Base-by-base conservation (phyloP, 306 rosid genomes). In the Dalbergia cultrata region DNA sequence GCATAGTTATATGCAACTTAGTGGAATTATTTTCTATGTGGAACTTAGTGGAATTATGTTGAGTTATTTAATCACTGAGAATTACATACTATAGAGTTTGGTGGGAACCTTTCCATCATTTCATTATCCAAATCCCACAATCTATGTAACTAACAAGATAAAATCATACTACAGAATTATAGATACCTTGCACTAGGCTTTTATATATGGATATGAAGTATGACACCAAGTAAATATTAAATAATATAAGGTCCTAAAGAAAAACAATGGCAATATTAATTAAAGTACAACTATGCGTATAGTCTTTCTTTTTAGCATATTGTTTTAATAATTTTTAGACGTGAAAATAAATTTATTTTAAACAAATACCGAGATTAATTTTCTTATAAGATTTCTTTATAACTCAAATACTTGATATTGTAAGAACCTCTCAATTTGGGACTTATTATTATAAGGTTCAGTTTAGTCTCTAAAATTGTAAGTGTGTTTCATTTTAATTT, bases 101-200 rank as follows among this genome's bases (percentile, higher is more conserved):
- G 70, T 80, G 66, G 52, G 52, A 45, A 60, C 56, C 67, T 76
- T 77, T 70, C 7, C 39, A 18, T 80, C 63, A 44, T 60, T 75
- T 61, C 61, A 63, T 82, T 74, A 67, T 80, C 87, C 84, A 41
- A 80, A 83, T 13, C 49, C 63, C 19, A 6, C 14, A 14, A 70
- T 75, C 61, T 68, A 52, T 66, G 83, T 69, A 75, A 49, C n/a
- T 58, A 81, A 84, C 78, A 70, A 39, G 56, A 77, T 44, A 67
- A 72, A 41, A 60, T 58, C 57, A 12, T n/a, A 71, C 57, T 63
- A n/a, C 13, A 59, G 64, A 78, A 75, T 35, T 31, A 6, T 53
- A 2, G 57, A 75, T 67, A 34, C 33, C 61, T 65, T 31, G 21
- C n/a, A 6, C 62, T 22, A 71, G 53, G 54, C 70, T 53, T 77